Conservation (phyloP, 2,329 filamentous ascomycete species). For the Ophiostoma quercus region DNA sequence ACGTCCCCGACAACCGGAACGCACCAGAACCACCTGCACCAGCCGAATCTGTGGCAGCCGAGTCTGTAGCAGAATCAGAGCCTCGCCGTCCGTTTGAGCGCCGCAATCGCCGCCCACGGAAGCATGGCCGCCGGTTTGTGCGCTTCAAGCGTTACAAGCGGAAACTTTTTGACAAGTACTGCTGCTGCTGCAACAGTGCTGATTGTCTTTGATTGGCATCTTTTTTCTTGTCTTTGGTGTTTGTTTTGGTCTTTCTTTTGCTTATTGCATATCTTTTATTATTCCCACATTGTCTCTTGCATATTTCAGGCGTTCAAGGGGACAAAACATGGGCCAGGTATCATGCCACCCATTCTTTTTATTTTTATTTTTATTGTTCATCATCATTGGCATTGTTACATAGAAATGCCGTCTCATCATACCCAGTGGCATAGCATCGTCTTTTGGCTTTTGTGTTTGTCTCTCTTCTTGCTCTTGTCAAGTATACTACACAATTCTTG, state of each 20-base stretch:
- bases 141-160: constrained; percentile 10
- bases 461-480: not conserved
- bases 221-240: not conserved
- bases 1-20: not conserved
- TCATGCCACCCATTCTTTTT: not conserved
- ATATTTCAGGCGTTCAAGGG: not conserved
- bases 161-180: not conserved
- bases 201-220: not conserved
- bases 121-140: not conserved
- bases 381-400: constrained; percentile 12
- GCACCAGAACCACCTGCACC: not conserved
- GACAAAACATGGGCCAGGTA: not conserved
- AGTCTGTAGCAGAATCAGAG: not conserved
- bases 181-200: not conserved
- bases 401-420: constrained; percentile 16
- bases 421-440: constrained; percentile 12
- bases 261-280: not conserved
- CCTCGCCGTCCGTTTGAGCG: not conserved
- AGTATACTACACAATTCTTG: not conserved
- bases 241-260: not conserved
- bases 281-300: constrained; percentile 3
- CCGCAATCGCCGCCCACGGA: not conserved
- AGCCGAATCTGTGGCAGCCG: too few relatives aligned
- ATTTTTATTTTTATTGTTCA: not conserved
- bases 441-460: not conserved